Conservation (phyloP, 1,284 basidiomycete genomes). For the Boletus semigastroideus region DNA sequence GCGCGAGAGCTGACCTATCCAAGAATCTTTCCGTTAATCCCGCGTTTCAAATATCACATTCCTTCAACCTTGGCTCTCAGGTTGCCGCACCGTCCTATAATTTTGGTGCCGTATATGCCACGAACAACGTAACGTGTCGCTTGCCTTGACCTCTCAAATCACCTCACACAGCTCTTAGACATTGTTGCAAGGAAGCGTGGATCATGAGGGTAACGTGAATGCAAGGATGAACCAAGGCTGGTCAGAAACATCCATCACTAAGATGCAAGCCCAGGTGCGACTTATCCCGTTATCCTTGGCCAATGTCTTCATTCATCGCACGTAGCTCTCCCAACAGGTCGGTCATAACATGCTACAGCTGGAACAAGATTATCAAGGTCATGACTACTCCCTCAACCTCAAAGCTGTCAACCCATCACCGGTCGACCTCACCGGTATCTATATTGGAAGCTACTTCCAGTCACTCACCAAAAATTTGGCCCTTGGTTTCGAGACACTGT, state of each 20-base stretch:
- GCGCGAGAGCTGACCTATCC: constrained; percentile 92
- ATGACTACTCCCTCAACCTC: constrained; percentile 84
- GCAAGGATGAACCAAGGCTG: constrained; percentile 91
- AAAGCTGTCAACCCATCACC: constrained; percentile 95
- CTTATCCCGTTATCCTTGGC: neutral
- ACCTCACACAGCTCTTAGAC: constrained; percentile 49
- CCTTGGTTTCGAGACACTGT: constrained; percentile 87
- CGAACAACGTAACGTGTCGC: constrained; percentile 54
- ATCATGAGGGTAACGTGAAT: constrained; percentile 90
- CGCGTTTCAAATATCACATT: constrained; percentile 97
- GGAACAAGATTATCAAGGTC: constrained; percentile 93
- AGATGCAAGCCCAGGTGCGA: constrained; percentile 86
- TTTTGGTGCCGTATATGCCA: constrained; percentile 93
- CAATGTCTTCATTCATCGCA: constrained; percentile 16
- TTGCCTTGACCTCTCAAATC: neutral
- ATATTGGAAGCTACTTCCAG: constrained; percentile 92
- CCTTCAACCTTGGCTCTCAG: constrained; percentile 86
- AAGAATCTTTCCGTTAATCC: constrained; percentile 94
- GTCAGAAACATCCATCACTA: constrained; percentile 79
- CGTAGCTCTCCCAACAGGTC: constrained; percentile 61
- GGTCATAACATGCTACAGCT: constrained; percentile 90
- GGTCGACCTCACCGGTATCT: constrained; percentile 89
- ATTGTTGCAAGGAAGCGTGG: constrained; percentile 92
- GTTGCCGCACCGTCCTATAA: constrained; percentile 82
- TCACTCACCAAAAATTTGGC: constrained; percentile 93